Evolutionary conservation across 2,329 filamentous ascomycete species (phyloP).

Genomic region (Cordyceps tenuipes): DNA sequence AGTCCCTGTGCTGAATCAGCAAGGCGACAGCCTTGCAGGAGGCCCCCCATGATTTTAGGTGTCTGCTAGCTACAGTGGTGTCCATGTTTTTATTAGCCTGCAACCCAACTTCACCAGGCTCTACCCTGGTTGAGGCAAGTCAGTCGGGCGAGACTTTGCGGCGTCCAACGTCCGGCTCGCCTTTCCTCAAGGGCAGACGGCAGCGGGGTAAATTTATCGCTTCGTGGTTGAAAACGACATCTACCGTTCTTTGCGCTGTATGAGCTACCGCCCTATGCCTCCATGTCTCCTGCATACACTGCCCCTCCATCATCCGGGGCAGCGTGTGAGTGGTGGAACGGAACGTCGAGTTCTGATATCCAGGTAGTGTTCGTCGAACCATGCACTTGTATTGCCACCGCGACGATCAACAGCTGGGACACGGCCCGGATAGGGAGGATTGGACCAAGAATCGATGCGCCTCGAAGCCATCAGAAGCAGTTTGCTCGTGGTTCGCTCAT

Average conservation of each 20-base stretch:
- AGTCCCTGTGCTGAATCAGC: conserved; percentile 10
- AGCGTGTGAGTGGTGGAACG: not conserved
- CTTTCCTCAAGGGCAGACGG: not conserved
- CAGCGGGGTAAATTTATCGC: not conserved
- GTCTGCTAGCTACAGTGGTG: not conserved
- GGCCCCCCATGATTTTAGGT: not conserved
- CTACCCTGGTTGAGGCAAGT: conserved; percentile 2
- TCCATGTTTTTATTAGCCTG: not conserved
- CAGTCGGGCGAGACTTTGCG: too few species aligned
- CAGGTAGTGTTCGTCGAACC: not conserved
- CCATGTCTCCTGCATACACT: not conserved
- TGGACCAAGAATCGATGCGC: not conserved
- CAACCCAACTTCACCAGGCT: not conserved
- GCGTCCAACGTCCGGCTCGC: not conserved
- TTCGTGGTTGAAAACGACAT: not conserved
- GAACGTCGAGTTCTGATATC: not conserved
- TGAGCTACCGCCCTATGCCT: not conserved
- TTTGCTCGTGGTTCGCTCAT: not conserved
- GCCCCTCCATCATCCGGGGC: not conserved
- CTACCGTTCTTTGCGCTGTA: not conserved
- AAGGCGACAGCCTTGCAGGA: not conserved
- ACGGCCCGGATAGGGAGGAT: not conserved
- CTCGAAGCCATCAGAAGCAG: not conserved
- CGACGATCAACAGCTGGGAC: not conserved
- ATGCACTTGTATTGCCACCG: not conserved